Percentiles rank a stretch among this genome's conserved stretches.
Evolutionary conservation across 208 protist genomes (phyloP).

Genomic region (Leishmania gerbilli): DNA sequence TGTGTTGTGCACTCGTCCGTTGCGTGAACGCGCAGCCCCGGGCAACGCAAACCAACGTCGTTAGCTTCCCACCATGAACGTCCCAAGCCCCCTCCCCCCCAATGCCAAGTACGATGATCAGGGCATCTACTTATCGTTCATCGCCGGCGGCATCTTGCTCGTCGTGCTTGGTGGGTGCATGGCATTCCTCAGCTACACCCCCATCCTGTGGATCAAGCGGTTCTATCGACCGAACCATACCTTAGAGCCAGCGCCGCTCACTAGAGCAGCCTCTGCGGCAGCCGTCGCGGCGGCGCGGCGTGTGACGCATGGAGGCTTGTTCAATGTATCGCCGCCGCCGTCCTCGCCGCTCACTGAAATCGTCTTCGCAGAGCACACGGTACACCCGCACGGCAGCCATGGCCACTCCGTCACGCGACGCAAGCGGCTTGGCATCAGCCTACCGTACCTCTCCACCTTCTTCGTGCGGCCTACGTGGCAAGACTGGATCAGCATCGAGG

Average conservation of each 20-base stretch:
- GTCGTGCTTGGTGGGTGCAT: constrained; percentile 38
- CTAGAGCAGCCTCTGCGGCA: neutral
- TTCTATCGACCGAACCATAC: constrained; percentile 85
- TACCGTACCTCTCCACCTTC: constrained; percentile 64
- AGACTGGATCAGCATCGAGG: constrained; percentile 73
- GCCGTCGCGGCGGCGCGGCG: constrained; percentile 1
- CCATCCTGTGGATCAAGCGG: constrained; percentile 69
- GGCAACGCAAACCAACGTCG: neutral
- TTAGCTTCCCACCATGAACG: constrained; percentile 12
- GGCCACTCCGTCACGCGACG: constrained; percentile 30
- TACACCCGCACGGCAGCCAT: constrained; percentile 13
- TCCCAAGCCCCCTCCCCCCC: constrained; percentile 12
- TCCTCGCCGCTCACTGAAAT: constrained; percentile 4
- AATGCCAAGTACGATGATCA: constrained; percentile 73
- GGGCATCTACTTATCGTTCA: constrained; percentile 66
- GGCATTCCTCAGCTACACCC: constrained; percentile 41
- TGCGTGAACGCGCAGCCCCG: neutral
- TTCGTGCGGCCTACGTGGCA: constrained; percentile 44
- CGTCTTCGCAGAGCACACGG: constrained; percentile 23
- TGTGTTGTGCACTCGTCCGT: no score
- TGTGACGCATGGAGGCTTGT: neutral
- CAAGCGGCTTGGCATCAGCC: constrained; percentile 52
- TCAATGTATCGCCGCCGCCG: neutral
- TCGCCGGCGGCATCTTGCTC: constrained; percentile 39
- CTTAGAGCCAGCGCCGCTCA: constrained; percentile 30